Evolutionary conservation across 768 basidiomycete genomes (phyloP).

Genomic region (Naganishia randhawae): DNA sequence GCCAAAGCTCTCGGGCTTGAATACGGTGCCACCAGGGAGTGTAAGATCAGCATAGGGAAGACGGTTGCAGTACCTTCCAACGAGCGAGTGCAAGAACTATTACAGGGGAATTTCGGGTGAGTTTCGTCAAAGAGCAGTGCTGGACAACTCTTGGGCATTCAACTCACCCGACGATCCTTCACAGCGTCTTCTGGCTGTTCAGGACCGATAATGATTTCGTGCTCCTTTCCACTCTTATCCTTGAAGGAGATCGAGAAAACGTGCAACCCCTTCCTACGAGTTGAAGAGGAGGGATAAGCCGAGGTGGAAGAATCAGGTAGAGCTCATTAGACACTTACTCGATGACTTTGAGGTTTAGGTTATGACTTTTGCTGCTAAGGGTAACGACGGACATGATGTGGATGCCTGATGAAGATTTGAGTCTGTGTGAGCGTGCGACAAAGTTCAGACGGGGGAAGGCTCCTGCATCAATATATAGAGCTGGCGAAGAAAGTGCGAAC

Average conservation of each 20-base stretch:
- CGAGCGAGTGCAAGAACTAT: conserved; percentile 30
- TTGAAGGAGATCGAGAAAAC: conserved; percentile 30
- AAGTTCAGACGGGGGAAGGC: no score
- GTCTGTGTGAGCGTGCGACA: no score
- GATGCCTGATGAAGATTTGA: no score
- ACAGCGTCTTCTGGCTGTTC: conserved; percentile 27
- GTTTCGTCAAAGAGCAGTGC: neutral
- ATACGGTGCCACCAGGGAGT: neutral
- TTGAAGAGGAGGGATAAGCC: neutral
- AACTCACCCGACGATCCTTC: conserved; percentile 28
- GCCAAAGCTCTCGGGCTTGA: conserved; percentile 25
- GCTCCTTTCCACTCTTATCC: conserved; percentile 29
- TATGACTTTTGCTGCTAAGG: conserved; percentile 16
- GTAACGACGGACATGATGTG: conserved; percentile 18
- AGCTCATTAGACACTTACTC: neutral
- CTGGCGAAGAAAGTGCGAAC: no score
- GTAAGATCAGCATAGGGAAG: conserved; percentile 20
- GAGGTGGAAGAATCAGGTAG: neutral
- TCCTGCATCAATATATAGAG: neutral
- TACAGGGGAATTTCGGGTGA: neutral
- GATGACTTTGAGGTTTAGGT: conserved; percentile 21
- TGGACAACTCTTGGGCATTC: neutral
- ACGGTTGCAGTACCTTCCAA: conserved; percentile 32
- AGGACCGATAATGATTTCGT: conserved; percentile 32
- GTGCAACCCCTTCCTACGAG: conserved; percentile 29